Evolutionary conservation across 495 filamentous ascomycete genomes (phyloP).

Genomic region (Rhypophila decipiens): DNA sequence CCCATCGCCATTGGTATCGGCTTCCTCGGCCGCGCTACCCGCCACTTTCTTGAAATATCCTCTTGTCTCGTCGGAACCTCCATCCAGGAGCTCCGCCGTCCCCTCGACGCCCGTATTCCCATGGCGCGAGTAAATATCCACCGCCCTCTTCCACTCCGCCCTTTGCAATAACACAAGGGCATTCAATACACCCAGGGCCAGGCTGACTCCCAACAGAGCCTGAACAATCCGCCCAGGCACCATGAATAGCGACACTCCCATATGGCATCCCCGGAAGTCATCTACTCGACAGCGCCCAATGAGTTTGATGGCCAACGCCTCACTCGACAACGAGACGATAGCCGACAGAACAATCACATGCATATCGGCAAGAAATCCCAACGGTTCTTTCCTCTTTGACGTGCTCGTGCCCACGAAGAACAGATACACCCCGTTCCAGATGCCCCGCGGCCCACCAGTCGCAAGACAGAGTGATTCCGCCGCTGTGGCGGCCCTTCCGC

Average conservation of each 20-base stretch:
- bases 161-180: neutral
- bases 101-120: neutral
- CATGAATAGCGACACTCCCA: neutral
- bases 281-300: neutral
- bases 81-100: neutral
- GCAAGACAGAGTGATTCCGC: neutral
- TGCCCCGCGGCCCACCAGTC: neutral
- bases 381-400: too few species aligned
- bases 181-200: neutral
- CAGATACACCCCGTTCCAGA: neutral
- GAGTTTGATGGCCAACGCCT: neutral
- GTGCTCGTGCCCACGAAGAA: neutral
- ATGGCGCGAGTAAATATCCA: neutral
- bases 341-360: neutral
- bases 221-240: neutral
- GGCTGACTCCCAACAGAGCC: neutral
- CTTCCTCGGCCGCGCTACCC: too few species aligned
- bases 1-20: neutral
- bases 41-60: neutral
- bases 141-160: neutral
- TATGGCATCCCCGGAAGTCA: constrained; percentile 2
- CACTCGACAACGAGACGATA: constrained; percentile 1
- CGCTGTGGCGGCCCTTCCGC: too few species aligned
- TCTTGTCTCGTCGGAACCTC: neutral
- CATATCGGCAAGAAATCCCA: neutral